Evolutionary conservation across 495 filamentous ascomycete genomes (phyloP), one percentile per base, ranked within the genome.

Genomic region (Pyrenopolyporus hunteri): DNA sequence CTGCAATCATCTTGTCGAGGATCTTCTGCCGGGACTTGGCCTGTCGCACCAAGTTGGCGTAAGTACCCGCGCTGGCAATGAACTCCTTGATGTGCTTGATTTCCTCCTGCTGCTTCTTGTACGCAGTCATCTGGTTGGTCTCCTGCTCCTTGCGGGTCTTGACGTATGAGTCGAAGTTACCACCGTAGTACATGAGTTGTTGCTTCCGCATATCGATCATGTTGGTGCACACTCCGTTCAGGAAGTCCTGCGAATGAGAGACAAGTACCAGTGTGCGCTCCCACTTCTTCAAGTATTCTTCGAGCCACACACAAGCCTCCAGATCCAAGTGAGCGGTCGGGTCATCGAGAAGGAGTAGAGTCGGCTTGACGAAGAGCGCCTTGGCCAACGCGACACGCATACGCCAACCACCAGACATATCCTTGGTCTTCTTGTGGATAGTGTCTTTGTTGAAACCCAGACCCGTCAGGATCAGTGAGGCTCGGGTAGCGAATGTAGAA

Each of bases 51-150:
- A 99, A 85, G 82, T 99, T 99, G 83, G 94, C 94, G 73, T 99
- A 99, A 57, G 94, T 99, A 92, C 94, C 94, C 48, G 95, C 94
- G 44, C 93, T 97, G 64, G 94, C 94, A 73, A 99, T 99, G 84
- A 99, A 99, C 80, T 97, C 96, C 85, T 99, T 99, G 85, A 99
- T 99, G 80, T 99, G 94, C 62, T 85, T 80, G 71, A 99, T 99
- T 83, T 99, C 94, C 56, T 99, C 94, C 73, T 99, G 94, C 72
- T 99, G 94, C 82, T 99, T 99, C 73, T 87, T 81, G 83, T 99
- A 99, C 40, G 95, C 93, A 80, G 97, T 99, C 85, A 86, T 87
- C 81, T 99, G 95, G 82, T 99, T 99, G 74, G 85, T 87, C 79
- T 99, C 94, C 78, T 98, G 90, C 71, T 99, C 94, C 25, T 81